A percentile compares a stretch with the other conserved stretches of the same genome.
Conservation (phyloP, 2,329 filamentous ascomycete species). For the Seiridium unicorne region DNA sequence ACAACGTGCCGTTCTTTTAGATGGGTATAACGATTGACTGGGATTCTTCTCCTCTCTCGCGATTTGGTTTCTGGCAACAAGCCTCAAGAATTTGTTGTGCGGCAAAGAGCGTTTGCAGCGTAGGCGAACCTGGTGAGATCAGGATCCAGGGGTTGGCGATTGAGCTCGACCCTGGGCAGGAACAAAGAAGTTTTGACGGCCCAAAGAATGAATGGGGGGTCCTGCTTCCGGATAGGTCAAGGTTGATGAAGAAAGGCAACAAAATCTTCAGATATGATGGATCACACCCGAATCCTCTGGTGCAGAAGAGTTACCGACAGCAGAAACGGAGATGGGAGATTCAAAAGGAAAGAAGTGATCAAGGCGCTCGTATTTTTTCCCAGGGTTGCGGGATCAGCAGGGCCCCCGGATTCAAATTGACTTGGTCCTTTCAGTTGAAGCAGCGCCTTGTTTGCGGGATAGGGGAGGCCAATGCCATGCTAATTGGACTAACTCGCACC, state of each 20-base stretch:
- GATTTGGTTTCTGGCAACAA: background rate
- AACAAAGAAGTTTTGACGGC: conserved; percentile 6
- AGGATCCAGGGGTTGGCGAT: conserved; percentile 6
- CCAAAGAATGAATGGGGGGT: background rate
- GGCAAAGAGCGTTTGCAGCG: background rate
- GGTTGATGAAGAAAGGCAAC: conserved; percentile 3
- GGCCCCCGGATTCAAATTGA: conserved; percentile 4
- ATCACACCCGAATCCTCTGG: conserved; percentile 1
- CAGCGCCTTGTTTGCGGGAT: conserved; percentile 2
- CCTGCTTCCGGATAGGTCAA: background rate
- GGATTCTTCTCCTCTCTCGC: too few species aligned
- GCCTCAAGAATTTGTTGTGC: background rate
- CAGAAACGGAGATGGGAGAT: background rate
- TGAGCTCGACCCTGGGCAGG: conserved; percentile 2
- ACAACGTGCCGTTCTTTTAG: conserved; percentile 7
- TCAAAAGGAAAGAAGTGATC: background rate
- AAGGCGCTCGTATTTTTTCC: conserved; percentile 8
- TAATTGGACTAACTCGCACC: conserved; percentile 1
- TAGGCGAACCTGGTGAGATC: background rate
- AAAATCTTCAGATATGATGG: background rate
- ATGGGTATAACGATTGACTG: conserved; percentile 4
- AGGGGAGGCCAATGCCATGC: background rate
- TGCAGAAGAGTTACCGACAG: background rate
- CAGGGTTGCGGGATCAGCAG: conserved; percentile 9
- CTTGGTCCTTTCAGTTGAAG: background rate